Evolutionary conservation across 495 filamentous ascomycete genomes (phyloP).

Genomic region (Halenospora varia): DNA sequence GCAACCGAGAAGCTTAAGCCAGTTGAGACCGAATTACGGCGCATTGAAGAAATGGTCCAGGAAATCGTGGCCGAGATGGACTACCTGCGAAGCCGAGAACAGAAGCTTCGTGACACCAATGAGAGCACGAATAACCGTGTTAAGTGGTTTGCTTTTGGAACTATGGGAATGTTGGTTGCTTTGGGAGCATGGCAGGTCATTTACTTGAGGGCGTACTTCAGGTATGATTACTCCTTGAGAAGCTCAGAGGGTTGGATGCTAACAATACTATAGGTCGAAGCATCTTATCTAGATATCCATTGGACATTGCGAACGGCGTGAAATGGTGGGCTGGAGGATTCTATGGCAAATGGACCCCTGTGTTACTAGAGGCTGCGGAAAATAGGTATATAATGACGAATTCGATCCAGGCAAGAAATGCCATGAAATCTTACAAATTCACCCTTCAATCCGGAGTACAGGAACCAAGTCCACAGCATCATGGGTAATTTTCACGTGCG

Average conservation of each 20-base stretch:
- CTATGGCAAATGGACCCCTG: slow-evolving; percentile 14
- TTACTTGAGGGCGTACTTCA: slow-evolving; percentile 96
- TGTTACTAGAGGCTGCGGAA: slow-evolving; percentile 22
- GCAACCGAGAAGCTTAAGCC: slow-evolving; percentile 97
- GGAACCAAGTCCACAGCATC: too few species aligned
- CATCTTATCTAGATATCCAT: slow-evolving; percentile 64
- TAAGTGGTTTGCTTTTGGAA: slow-evolving; percentile 96
- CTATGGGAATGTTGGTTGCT: slow-evolving; percentile 87
- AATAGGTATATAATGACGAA: slow-evolving; percentile 26
- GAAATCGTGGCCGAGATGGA: slow-evolving; percentile 88
- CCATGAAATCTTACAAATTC: too few species aligned
- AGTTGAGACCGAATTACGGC: slow-evolving; percentile 89
- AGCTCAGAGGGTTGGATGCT: slow-evolving; percentile 2
- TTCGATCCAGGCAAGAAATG: slow-evolving; percentile 11
- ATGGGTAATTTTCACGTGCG: too few species aligned
- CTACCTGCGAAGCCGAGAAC: slow-evolving; percentile 85
- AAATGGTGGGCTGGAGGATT: slow-evolving; percentile 5
- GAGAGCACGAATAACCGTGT: slow-evolving; percentile 99
- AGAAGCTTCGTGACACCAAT: slow-evolving; percentile 96
- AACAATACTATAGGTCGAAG: slow-evolving; percentile 59
- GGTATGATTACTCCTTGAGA: slow-evolving; percentile 39
- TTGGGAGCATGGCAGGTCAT: slow-evolving; percentile 96
- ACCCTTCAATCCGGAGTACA: too few species aligned
- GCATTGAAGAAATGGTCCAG: slow-evolving; percentile 80
- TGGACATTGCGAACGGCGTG: slow-evolving; percentile 3